These are phyloP conservation scores for Aureobasidium sp. DNA, from an alignment of 2,329 filamentous ascomycete genomes.

Conservation along the genomic window DNA sequence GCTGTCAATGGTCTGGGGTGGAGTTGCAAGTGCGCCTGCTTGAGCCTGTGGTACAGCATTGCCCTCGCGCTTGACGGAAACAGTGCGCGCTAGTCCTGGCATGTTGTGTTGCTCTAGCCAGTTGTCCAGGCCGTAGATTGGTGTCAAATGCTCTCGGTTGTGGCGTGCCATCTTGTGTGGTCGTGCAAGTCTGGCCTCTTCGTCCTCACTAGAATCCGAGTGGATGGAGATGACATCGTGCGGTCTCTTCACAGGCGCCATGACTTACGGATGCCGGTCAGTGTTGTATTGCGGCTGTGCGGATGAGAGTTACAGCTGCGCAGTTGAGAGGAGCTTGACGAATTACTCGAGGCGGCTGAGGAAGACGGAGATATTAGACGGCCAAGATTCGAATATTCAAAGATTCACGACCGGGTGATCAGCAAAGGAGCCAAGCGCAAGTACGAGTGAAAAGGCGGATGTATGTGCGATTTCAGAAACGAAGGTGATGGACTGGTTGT, in stretches of 20 bases:
- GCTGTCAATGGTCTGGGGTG: background rate
- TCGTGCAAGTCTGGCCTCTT: background rate
- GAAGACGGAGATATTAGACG: background rate
- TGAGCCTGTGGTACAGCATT: background rate
- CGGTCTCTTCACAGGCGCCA: background rate
- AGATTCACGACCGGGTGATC: background rate
- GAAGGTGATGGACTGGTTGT: background rate
- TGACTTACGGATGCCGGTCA: background rate
- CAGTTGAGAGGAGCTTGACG: background rate
- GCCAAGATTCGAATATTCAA: background rate
- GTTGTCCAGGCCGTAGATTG: background rate
- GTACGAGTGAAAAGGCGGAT: background rate
- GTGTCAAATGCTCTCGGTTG: background rate
- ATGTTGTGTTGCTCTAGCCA: background rate
- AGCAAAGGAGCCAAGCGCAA: background rate
- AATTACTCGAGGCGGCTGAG: background rate
- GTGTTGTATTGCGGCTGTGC: background rate
- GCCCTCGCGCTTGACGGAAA: background rate
- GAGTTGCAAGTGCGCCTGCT: background rate
- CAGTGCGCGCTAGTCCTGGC: background rate
- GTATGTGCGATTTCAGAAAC: background rate
- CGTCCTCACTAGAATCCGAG: background rate
- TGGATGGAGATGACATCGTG: constrained; percentile 5
- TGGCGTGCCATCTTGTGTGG: background rate
- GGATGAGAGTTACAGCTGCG: background rate